Conservation (phyloP, 2,329 filamentous ascomycete genomes). For the Xylogone sp. region DNA sequence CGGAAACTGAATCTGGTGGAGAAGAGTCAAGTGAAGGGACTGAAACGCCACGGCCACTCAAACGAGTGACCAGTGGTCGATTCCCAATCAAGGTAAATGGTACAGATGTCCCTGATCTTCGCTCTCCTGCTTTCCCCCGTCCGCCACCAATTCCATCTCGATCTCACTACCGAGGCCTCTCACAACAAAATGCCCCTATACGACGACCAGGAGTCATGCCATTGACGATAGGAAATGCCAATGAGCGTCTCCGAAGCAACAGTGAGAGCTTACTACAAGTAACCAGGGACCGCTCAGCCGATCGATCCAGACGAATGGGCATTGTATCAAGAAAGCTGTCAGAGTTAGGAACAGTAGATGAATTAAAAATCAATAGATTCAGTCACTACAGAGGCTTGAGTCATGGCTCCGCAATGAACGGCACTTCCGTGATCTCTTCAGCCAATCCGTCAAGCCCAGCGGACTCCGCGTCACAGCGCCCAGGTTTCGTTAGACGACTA, state of each 20-base stretch:
- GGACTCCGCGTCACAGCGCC: constrained; percentile 51
- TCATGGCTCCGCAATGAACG: constrained; percentile 62
- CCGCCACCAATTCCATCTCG: constrained; percentile 75
- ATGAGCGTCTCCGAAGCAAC: constrained; percentile 64
- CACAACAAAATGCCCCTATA: constrained; percentile 59
- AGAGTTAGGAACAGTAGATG: constrained; percentile 60
- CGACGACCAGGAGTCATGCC: constrained; percentile 72
- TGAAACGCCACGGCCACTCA: constrained; percentile 71
- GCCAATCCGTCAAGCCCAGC: constrained; percentile 56
- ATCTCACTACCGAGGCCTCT: constrained; percentile 75
- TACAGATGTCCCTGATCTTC: constrained; percentile 61
- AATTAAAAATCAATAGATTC: constrained; percentile 58
- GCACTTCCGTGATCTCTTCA: constrained; percentile 13
- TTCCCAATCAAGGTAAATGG: constrained; percentile 72
- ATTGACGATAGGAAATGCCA: constrained; percentile 62
- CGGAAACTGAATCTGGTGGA: constrained; percentile 51
- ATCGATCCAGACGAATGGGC: constrained; percentile 60
- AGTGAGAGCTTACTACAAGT: constrained; percentile 56
- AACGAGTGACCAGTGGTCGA: constrained; percentile 59
- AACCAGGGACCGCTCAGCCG: constrained; percentile 37
- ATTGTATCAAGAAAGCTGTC: constrained; percentile 57
- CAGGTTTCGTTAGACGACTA: constrained; percentile 59
- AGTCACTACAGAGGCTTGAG: constrained; percentile 65
- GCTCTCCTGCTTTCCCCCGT: constrained; percentile 63
- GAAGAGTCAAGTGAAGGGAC: constrained; percentile 69